Conservation (phyloP, 1,139 yeast species). For the Lodderomyces elongisporus region DNA sequence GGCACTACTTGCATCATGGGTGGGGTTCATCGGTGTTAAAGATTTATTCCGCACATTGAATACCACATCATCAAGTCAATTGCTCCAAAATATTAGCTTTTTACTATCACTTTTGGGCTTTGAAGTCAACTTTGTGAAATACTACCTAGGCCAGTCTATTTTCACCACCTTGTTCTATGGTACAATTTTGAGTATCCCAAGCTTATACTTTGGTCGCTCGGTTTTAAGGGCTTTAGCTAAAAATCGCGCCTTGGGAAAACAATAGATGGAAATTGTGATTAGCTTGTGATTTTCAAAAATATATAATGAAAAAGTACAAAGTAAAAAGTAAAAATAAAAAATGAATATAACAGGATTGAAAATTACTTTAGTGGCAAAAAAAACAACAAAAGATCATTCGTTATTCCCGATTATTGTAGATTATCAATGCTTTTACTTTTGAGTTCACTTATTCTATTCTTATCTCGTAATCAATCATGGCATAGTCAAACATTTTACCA, state of each 20-base stretch:
- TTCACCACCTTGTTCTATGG: constrained; percentile 60
- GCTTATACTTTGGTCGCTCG: constrained; percentile 65
- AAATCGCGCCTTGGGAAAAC: constrained; percentile 30
- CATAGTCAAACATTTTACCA: too few species aligned
- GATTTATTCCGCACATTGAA: constrained; percentile 36
- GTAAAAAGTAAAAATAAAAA: too few species aligned
- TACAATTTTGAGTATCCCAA: constrained; percentile 48
- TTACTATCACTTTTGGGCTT: constrained; percentile 49
- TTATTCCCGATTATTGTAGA: too few species aligned
- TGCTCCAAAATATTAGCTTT: constrained; percentile 41
- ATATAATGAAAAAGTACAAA: too few species aligned
- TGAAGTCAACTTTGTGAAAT: constrained; percentile 61
- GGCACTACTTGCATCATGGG: constrained; percentile 47
- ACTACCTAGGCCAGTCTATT: constrained; percentile 67
- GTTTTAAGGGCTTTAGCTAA: constrained; percentile 39
- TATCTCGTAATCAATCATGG: too few species aligned
- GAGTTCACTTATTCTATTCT: not conserved
- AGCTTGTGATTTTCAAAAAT: too few species aligned
- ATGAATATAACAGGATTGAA: too few species aligned
- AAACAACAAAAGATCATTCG: too few species aligned
- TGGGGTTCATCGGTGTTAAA: constrained; percentile 32
- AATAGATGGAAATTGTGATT: constrained; percentile 7
- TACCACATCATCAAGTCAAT: constrained; percentile 24
- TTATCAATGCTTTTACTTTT: not conserved
- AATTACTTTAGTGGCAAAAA: too few species aligned